phyloP scores from a whole-genome alignment of 2,329 filamentous ascomycete species.

The Knoxdaviesia proteae region DNA sequence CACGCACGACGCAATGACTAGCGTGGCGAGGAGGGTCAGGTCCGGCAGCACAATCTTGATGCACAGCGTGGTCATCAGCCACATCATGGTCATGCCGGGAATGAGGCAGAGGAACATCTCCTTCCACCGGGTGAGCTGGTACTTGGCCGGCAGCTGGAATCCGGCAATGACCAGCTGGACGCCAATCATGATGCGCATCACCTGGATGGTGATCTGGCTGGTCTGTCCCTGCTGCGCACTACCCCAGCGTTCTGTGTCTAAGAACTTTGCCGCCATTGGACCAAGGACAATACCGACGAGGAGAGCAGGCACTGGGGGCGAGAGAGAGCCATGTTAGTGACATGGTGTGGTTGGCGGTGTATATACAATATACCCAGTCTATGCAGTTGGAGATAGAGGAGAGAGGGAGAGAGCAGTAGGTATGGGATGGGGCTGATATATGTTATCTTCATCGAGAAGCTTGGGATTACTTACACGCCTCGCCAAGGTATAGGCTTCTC shows the following conservation, averaged over 20 bases:
- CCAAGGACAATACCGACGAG: constrained; percentile 31
- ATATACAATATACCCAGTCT: not conserved
- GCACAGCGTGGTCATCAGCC: constrained; percentile 35
- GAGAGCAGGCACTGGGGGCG: constrained; percentile 29
- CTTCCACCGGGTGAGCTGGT: constrained; percentile 24
- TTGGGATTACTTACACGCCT: constrained; percentile 22
- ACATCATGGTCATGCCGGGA: constrained; percentile 41
- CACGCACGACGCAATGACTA: constrained; percentile 39
- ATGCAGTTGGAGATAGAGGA: not conserved
- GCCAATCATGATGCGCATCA: constrained; percentile 39
- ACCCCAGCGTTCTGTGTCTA: constrained; percentile 22
- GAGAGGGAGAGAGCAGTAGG: no score
- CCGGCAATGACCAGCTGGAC: constrained; percentile 43
- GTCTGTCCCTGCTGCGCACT: constrained; percentile 12
- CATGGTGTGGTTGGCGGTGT: not conserved
- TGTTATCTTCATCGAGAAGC: not conserved
- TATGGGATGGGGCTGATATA: not conserved
- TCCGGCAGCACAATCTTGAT: constrained; percentile 33
- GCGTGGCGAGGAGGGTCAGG: constrained; percentile 26
- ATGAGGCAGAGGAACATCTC: constrained; percentile 33
- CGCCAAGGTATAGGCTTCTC: constrained; percentile 29
- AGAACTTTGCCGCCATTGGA: constrained; percentile 29
- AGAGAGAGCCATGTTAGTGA: not conserved
- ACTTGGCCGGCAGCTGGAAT: constrained; percentile 37
- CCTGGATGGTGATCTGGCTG: constrained; percentile 18